phyloP scores from a whole-genome alignment of 163 green algal species.

The Dunaliella salina region DNA sequence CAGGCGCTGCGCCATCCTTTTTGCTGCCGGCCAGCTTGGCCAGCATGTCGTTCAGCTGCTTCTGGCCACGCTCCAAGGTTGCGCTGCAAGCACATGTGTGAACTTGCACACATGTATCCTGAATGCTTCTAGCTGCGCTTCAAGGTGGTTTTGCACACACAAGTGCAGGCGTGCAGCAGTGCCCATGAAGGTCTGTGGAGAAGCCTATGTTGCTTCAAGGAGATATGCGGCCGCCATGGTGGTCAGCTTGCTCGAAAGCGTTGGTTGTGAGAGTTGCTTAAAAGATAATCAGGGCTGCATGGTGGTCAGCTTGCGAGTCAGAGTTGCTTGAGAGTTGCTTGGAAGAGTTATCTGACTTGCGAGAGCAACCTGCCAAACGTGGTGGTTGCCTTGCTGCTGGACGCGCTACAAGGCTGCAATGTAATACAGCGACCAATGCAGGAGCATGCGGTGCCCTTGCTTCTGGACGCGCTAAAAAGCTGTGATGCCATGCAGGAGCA shows the following conservation, averaged over 20 bases:
- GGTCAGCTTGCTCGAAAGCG: constrained; percentile 54
- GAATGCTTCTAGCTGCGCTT: constrained; percentile 60
- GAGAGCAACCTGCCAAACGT: too few relatives aligned
- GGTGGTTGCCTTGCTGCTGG: constrained; percentile 60
- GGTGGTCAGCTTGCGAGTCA: too few relatives aligned
- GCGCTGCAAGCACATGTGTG: not conserved
- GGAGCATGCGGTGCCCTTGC: too few relatives aligned
- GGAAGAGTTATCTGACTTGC: too few relatives aligned
- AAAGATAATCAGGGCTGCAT: too few relatives aligned
- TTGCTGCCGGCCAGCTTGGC: constrained; percentile 11
- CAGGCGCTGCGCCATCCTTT: not conserved
- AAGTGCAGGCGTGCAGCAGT: too few relatives aligned
- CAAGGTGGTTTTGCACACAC: constrained; percentile 30
- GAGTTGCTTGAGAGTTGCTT: too few relatives aligned
- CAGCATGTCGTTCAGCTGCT: constrained; percentile 66
- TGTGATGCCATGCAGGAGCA: too few relatives aligned
- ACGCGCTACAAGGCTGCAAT: constrained; percentile 16
- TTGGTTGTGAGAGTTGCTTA: too few relatives aligned
- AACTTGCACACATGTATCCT: constrained; percentile 38
- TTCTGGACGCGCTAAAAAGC: too few relatives aligned
- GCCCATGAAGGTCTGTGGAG: too few relatives aligned
- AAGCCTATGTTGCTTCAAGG: not conserved
- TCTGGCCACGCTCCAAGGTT: constrained; percentile 58
- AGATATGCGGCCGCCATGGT: constrained; percentile 45
- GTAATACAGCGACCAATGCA: too few relatives aligned